phyloP scores from a whole-genome alignment of 225 moss, liverwort and hornwort species.

The Pseudoscleropodium purum region DNA sequence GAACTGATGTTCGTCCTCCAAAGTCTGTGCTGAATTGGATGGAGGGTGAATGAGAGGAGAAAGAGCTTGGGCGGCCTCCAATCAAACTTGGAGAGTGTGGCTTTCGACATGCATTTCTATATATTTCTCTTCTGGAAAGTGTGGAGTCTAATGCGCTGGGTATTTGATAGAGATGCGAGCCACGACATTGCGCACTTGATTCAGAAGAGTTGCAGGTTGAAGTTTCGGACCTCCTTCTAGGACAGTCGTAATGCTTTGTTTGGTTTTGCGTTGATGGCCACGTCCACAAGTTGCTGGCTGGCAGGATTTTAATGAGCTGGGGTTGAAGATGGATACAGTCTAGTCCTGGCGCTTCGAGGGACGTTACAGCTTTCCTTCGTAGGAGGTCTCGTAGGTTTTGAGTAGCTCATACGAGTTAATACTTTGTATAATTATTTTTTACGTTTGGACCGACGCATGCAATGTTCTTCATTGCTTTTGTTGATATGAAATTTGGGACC shows the following conservation, averaged over 20 bases:
- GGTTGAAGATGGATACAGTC: background rate
- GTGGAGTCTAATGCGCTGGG: accelerated
- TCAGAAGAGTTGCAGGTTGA: background rate
- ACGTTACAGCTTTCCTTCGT: background rate
- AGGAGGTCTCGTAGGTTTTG: background rate
- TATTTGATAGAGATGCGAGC: background rate
- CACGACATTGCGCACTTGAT: background rate
- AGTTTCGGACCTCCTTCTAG: background rate
- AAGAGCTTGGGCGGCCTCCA: background rate
- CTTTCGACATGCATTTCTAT: background rate
- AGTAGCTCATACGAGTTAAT: background rate
- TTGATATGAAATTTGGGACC: no score
- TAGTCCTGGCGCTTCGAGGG: background rate
- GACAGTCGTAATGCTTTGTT: background rate
- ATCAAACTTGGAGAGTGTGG: background rate
- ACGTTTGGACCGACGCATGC: background rate
- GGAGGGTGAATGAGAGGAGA: background rate
- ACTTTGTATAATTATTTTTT: background rate
- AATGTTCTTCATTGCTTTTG: background rate
- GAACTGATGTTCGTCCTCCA: accelerated
- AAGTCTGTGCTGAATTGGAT: background rate
- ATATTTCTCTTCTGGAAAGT: background rate
- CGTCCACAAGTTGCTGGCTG: no score
- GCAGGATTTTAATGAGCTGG: background rate
- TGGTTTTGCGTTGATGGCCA: background rate